Evolutionary conservation across 2,329 filamentous ascomycete species (phyloP).

Genomic region (Lachnellula occidentalis): DNA sequence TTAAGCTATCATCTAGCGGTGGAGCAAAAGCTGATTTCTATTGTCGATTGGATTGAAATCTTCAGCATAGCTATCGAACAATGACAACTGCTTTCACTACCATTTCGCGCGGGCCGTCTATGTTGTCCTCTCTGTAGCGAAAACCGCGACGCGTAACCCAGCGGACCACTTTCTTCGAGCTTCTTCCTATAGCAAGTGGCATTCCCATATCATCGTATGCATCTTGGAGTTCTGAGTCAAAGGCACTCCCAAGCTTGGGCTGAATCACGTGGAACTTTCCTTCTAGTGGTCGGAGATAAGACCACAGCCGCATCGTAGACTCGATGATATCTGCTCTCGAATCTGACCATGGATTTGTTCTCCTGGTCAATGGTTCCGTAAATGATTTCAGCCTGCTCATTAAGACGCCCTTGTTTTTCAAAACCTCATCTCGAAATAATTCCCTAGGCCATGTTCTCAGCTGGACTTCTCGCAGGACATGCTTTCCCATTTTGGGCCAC

Average conservation of each 20-base stretch:
- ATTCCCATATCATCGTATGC: neutral
- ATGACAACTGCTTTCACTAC: conserved; percentile 5
- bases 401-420: neutral
- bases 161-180: neutral
- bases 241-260: conserved; percentile 35
- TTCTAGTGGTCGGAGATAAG: conserved; percentile 2
- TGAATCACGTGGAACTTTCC: conserved; percentile 1
- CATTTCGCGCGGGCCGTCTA: neutral
- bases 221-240: conserved; percentile 31
- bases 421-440: neutral
- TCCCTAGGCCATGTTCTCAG: conserved; percentile 4
- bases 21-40: too few relatives aligned
- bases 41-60: too few relatives aligned
- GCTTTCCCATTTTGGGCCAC: conserved; percentile 3
- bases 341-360: neutral
- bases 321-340: conserved; percentile 5
- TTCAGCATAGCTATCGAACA: neutral
- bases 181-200: neutral
- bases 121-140: neutral
- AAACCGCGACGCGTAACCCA: conserved; percentile 6
- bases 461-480: conserved; percentile 7
- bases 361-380: conserved; percentile 5
- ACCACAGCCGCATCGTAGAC: conserved; percentile 5
- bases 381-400: conserved; percentile 2
- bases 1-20: too few relatives aligned